Evolutionary conservation across 2,329 filamentous ascomycete genomes (phyloP), one percentile per base, ranked within the genome.

Genomic region (Aspergillus pseudotamarii): DNA sequence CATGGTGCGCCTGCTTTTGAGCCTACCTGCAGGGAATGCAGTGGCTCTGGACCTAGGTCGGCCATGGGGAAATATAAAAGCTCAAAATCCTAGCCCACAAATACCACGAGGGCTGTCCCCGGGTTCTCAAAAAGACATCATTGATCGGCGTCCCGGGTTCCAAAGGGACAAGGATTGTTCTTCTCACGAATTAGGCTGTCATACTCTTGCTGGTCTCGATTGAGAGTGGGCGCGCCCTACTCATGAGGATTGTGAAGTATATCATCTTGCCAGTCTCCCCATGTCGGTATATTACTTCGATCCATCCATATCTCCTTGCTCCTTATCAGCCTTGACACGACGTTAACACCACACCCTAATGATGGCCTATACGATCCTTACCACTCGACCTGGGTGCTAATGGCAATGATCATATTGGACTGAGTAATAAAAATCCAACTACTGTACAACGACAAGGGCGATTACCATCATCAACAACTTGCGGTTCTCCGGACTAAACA

Each of bases 311-410:
- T n/a, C 28, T n/a, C 26, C 21, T 43, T 26, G 26, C 38, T 57
- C 34, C 23, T 46, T 57, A n/a, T 23, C 12, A 32, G 28, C 43
- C 34, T 46, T 45, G 32, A 23, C 60, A 58, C 53, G 41, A 57
- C 46, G 5, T 30, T 38, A 8, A 58, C 26, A 54, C 43, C 26
- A 58, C 26, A 54, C 43, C 26, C 16, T 60, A 54, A 66, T 45
- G 32, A 66, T 67, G 65, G 64, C 58, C 28, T 55, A 57, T 55
- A 48, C 50, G 55, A 64, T 45, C 23, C 14, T 58, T 26, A 51
- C 45, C 30, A 54, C 34, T 54, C 50, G 54, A 34, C 54, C 34
- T 58, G 62, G 58, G 57, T 59, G 54, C 55, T 63, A 57, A 57
- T 54, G 57, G 50, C 59, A 62, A 60, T 58, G 46, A 51, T 61